Percentiles rank a stretch among this genome's conserved stretches.
phyloP scores from a whole-genome alignment of 73 alveolate genomes.

The Paramecium sonneborni region DNA sequence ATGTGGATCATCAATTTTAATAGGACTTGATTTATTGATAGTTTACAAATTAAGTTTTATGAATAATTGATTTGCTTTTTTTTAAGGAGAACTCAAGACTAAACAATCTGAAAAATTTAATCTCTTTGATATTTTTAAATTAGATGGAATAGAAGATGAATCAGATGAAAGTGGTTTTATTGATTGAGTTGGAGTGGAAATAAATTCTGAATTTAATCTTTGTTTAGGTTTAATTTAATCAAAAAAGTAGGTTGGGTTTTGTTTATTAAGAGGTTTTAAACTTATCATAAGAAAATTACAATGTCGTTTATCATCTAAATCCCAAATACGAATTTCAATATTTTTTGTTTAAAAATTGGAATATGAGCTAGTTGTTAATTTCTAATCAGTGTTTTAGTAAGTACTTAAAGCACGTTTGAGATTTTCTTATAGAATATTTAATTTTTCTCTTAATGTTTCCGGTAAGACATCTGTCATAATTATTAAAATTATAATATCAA shows the following conservation, averaged over 20 bases:
- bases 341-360: neutral
- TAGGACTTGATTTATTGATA: neutral
- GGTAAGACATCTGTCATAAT: conserved; percentile 1
- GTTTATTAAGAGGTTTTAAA: neutral
- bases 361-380: neutral
- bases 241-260: neutral
- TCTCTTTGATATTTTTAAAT: neutral
- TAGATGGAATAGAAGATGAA: neutral
- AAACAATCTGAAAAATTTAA: neutral
- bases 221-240: neutral
- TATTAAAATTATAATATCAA: conserved; percentile 29
- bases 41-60: neutral
- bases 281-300: neutral
- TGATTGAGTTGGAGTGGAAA: neutral
- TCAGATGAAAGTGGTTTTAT: neutral
- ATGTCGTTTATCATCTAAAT: neutral
- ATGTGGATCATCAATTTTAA: neutral
- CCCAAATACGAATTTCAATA: neutral
- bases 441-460: neutral
- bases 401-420: neutral
- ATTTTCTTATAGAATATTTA: neutral
- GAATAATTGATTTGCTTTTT: neutral
- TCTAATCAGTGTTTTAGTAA: neutral
- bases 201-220: neutral
- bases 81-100: neutral